Percentiles rank a stretch among this genome's conserved stretches.
Conservation (phyloP, 2,329 filamentous ascomycete genomes). For the Cordyceps cateniannulata region DNA sequence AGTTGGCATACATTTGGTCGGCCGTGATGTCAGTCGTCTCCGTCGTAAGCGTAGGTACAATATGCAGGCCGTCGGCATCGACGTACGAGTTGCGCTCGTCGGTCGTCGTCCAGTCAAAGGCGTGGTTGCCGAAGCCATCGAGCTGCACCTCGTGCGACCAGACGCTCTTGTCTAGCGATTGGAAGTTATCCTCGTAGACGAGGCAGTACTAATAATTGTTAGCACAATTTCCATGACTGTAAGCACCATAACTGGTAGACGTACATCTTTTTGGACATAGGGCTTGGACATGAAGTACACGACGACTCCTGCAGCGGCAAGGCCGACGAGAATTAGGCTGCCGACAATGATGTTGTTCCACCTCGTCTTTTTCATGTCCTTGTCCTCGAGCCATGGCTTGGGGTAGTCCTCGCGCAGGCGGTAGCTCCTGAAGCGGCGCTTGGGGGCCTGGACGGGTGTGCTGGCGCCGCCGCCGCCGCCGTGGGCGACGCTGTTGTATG, state of each 20-base stretch:
- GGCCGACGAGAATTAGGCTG: slow-evolving; percentile 25
- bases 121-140: slow-evolving; percentile 39
- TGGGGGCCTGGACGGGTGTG: neutral
- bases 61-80: slow-evolving; percentile 43
- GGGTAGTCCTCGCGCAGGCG: slow-evolving; percentile 29
- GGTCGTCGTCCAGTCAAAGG: slow-evolving; percentile 49
- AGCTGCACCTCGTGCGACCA: slow-evolving; percentile 44
- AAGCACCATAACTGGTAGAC: too few species aligned
- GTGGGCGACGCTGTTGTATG: slow-evolving; percentile 3
- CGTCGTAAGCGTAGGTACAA: slow-evolving; percentile 46
- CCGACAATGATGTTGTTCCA: slow-evolving; percentile 31
- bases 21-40: slow-evolving; percentile 32
- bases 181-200: slow-evolving; percentile 45
- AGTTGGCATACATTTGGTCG: slow-evolving; percentile 31
- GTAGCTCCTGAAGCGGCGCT: slow-evolving; percentile 26
- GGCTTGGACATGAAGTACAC: slow-evolving; percentile 25
- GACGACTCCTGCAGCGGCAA: slow-evolving; percentile 27
- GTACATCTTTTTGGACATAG: slow-evolving; percentile 19
- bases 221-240: too few species aligned
- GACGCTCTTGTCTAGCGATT: slow-evolving; percentile 33
- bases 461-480: neutral
- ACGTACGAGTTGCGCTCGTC: slow-evolving; percentile 41
- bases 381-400: slow-evolving; percentile 33
- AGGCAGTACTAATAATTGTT: slow-evolving; percentile 45
- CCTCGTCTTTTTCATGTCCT: slow-evolving; percentile 25